Conservation (phyloP, 345 rosid species). For the Ceriops zippeliana region DNA sequence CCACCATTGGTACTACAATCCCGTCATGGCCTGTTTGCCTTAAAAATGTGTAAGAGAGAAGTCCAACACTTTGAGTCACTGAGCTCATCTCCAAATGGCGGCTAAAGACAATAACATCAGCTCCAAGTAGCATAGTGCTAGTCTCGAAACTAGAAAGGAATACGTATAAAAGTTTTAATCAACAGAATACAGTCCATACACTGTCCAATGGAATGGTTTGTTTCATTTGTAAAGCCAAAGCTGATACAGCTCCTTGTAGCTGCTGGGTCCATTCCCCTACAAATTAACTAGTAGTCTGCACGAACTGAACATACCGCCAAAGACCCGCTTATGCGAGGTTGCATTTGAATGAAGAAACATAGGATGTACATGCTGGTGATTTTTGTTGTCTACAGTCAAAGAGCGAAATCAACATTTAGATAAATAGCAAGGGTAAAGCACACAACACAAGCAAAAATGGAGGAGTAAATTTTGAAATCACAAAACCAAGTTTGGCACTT, state of each 20-base stretch:
- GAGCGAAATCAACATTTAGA: conserved; percentile 7
- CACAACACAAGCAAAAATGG: too few species aligned
- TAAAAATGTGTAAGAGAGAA: conserved; percentile 84
- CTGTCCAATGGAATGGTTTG: conserved; percentile 69
- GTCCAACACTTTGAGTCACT: conserved; percentile 80
- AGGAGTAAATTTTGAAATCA: too few species aligned
- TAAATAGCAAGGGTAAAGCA: not conserved
- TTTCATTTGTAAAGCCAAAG: conserved; percentile 93
- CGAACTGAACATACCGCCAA: conserved; percentile 67
- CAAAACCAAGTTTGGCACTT: too few species aligned
- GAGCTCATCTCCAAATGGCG: conserved; percentile 59
- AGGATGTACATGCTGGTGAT: conserved; percentile 42
- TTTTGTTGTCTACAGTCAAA: conserved; percentile 53
- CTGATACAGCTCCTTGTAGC: conserved; percentile 84
- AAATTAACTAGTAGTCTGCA: not conserved
- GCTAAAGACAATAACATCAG: conserved; percentile 89
- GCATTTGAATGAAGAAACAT: too few species aligned
- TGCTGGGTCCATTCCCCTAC: conserved; percentile 84
- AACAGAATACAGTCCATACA: conserved; percentile 39
- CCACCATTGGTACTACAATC: conserved; percentile 93
- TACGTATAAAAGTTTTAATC: too few species aligned
- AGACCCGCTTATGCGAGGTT: conserved; percentile 93
- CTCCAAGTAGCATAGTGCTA: conserved; percentile 95
- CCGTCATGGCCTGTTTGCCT: conserved; percentile 66
- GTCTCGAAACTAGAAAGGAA: conserved; percentile 56